Percentiles rank a stretch among this genome's conserved stretches.
These are phyloP conservation scores for Candida odintsovae DNA, from an alignment of 805 yeast genomes.

Conservation along the genomic window DNA sequence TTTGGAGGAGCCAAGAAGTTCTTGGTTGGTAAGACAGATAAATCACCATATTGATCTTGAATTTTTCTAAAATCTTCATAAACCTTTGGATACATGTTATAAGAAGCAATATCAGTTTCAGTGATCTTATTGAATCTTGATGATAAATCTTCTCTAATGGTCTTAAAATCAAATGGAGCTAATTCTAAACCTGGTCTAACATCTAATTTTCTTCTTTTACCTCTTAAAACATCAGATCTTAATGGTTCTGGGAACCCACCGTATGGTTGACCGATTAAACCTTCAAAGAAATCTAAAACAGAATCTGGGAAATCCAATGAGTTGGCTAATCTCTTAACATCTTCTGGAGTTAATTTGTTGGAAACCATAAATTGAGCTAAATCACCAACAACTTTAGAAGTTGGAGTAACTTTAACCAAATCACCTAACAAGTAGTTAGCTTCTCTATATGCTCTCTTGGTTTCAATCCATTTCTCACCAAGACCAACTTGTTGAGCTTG, in stretches of 20 bases:
- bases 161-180: slow-evolving; percentile 74
- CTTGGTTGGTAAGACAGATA: slow-evolving; percentile 90
- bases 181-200: slow-evolving; percentile 89
- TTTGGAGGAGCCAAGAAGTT: slow-evolving; percentile 83
- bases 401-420: slow-evolving; percentile 97
- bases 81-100: slow-evolving; percentile 97
- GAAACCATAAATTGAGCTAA: slow-evolving; percentile 99
- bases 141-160: slow-evolving; percentile 65
- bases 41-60: slow-evolving; percentile 79
- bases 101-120: slow-evolving; percentile 90
- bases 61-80: slow-evolving; percentile 79
- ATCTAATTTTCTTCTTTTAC: slow-evolving; percentile 86
- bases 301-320: slow-evolving; percentile 98
- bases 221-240: slow-evolving; percentile 83
- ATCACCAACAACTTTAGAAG: slow-evolving; percentile 99
- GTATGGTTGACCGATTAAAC: slow-evolving; percentile 98
- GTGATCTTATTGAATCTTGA: slow-evolving; percentile 74
- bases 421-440: slow-evolving; percentile 93
- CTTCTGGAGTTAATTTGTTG: slow-evolving; percentile 80
- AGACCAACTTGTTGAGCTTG: slow-evolving; percentile 99
- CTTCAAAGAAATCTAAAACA: slow-evolving; percentile 97
- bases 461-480: slow-evolving; percentile 94
- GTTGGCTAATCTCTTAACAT: slow-evolving; percentile 79
- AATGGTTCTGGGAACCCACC: slow-evolving; percentile 99
- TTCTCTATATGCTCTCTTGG: slow-evolving; percentile 88